phyloP scores from a whole-genome alignment of 345 rosid species.

The Cardamine chenopodiifolia region DNA sequence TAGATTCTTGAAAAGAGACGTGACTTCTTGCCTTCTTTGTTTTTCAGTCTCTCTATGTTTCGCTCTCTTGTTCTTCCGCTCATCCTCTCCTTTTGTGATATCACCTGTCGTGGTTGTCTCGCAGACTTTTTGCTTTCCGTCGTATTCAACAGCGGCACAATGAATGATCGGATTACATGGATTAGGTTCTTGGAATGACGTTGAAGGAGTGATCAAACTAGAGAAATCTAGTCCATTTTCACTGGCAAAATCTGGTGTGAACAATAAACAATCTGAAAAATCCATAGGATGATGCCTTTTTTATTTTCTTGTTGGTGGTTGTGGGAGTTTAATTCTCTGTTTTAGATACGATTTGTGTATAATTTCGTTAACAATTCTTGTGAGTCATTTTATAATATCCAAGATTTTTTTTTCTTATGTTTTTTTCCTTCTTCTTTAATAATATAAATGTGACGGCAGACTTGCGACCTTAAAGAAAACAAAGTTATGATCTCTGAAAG shows the following conservation, averaged over 20 bases:
- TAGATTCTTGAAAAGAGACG: constrained; percentile 29
- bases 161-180: constrained; percentile 1
- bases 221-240: constrained; percentile 30
- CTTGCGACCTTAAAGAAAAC: too few relatives aligned
- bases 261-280: constrained; percentile 19
- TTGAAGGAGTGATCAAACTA: constrained; percentile 26
- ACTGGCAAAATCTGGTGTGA: constrained; percentile 4
- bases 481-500: constrained; percentile 14
- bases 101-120: neutral
- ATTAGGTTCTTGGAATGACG: constrained; percentile 27
- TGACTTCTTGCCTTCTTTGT: constrained; percentile 35
- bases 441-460: too few relatives aligned
- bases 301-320: constrained; percentile 8
- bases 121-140: neutral
- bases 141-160: neutral
- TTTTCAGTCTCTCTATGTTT: constrained; percentile 38
- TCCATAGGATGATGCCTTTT: constrained; percentile 14
- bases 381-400: constrained; percentile 21
- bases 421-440: too few relatives aligned
- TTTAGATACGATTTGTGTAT: neutral
- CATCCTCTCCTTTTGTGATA: neutral
- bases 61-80: constrained; percentile 8
- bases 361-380: neutral
- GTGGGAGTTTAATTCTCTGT: neutral
- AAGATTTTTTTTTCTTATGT: neutral